Evolutionary conservation across 257 asterid species (phyloP), one percentile per base, ranked within the genome.

Genomic region (Plantago elongata): DNA sequence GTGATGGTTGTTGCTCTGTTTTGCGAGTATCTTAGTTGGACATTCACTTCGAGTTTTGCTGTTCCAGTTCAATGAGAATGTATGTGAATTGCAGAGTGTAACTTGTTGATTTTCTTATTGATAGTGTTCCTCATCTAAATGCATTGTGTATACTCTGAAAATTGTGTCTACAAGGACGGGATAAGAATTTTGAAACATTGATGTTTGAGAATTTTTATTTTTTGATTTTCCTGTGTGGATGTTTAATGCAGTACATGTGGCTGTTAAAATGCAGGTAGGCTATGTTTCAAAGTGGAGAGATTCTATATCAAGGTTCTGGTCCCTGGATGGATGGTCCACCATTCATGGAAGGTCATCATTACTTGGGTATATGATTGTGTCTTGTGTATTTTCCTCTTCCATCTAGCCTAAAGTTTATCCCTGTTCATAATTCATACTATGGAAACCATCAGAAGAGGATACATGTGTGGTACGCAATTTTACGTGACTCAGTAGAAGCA

Each of bases 291-390:
- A 11, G 17, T 64, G 69, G 69, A 64, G 46, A 16, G 12, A 67
- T 17, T 70, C 62, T 62, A 29, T 63, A 63, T 73, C 64, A 66
- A 52, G 66, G 71, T 69, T 66, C 71, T 27, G 62, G 29, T 43
- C 67, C 71, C 63, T 62, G 51, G 72, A 60, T 64, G 60, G 72
- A 66, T 67, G 72, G 66, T 67, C 68, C 55, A 62, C 22, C 56
- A 64, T 54, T 22, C 16, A 60, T 59, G 60, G 65, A 66, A 68
- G 76, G 48, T 62, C 68, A 63, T 69, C 75, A 27, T 48, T 29
- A 44, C 15, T n/a, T 57, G 61, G 66, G 81, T 76, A 72, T 69
- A 67, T 17, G 18, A 51, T 46, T 27, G 7, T 16, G 42, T 54
- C 9, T 5, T 34, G n/a, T 66, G 51, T 34, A 13, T 46, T 40